Conservation (phyloP, 306 rosid genomes). For the Vachellia collinsii region DNA sequence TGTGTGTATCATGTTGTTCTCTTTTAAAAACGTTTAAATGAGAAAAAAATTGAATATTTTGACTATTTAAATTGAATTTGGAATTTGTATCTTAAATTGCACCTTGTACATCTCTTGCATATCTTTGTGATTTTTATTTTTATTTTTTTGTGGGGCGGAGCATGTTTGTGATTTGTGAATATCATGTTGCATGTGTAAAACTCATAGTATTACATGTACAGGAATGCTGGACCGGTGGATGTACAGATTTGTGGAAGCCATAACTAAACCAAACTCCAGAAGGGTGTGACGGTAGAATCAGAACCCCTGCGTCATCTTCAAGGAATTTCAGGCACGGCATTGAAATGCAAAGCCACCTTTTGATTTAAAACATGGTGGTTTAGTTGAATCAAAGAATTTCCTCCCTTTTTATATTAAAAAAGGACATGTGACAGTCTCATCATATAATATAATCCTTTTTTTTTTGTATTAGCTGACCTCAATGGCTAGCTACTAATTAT, state of each 20-base stretch:
- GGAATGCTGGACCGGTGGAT: constrained; percentile 98
- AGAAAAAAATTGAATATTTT: background rate
- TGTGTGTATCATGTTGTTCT: background rate
- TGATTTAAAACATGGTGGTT: constrained; percentile 28
- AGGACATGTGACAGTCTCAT: constrained; percentile 3
- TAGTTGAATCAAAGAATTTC: constrained; percentile 20
- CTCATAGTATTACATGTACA: constrained; percentile 35
- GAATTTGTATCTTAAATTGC: background rate
- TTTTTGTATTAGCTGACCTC: constrained; percentile 30
- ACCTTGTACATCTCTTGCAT: background rate
- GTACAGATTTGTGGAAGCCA: constrained; percentile 75
- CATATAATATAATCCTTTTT: constrained; percentile 25
- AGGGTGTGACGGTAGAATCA: constrained; percentile 47
- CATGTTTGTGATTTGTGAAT: too few species aligned
- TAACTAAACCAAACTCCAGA: constrained; percentile 72
- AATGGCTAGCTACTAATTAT: constrained; percentile 31
- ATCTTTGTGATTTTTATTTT: background rate
- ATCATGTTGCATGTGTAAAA: constrained; percentile 11
- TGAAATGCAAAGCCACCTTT: constrained; percentile 24
- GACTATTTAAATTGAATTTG: background rate
- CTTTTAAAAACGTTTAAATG: background rate
- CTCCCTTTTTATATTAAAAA: background rate
- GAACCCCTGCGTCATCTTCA: constrained; percentile 14
- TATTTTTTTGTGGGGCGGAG: too few species aligned
- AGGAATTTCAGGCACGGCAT: constrained; percentile 30